A percentile compares a stretch with the other conserved stretches of the same genome.
phyloP scores from a whole-genome alignment of 768 basidiomycete genomes.

The Cantharellus cinnabarinus region DNA sequence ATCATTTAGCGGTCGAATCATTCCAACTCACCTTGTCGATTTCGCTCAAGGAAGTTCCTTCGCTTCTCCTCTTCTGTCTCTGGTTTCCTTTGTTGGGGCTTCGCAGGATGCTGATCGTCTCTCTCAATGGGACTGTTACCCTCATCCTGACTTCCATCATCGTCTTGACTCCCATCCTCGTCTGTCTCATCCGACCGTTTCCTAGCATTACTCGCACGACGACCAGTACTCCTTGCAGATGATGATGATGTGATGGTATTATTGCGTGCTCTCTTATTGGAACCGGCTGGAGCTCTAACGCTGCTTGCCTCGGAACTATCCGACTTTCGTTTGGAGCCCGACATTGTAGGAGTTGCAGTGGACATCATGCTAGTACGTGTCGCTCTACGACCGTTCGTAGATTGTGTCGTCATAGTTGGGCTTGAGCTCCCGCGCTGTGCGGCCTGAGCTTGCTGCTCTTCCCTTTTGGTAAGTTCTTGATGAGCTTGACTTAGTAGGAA shows the following conservation, averaged over 20 bases:
- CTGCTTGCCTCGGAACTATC: too few relatives aligned
- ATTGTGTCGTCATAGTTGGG: background rate
- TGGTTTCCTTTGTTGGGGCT: slow-evolving; percentile 35
- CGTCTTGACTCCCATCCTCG: slow-evolving; percentile 4
- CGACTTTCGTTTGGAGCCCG: background rate
- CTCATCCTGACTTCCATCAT: slow-evolving; percentile 10
- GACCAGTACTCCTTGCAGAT: background rate
- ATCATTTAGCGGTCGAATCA: background rate
- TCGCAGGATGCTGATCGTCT: background rate
- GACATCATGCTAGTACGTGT: background rate
- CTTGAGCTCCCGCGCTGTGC: background rate
- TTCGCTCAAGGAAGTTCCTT: slow-evolving; percentile 88
- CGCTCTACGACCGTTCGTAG: background rate
- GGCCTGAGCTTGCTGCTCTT: slow-evolving; percentile 38
- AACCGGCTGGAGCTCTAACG: background rate
- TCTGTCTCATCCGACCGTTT: slow-evolving; percentile 7
- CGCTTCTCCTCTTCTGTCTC: slow-evolving; percentile 98
- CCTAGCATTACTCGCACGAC: background rate
- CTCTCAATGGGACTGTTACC: background rate
- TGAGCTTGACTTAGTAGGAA: slow-evolving; percentile 89
- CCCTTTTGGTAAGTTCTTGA: slow-evolving; percentile 90
- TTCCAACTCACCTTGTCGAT: slow-evolving; percentile 63
- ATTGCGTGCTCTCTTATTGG: background rate
- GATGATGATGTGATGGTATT: background rate
- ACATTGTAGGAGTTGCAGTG: background rate